Percentiles rank a stretch among this genome's conserved stretches.
These are phyloP conservation scores for Metschnikowia anglica DNA, from an alignment of 805 yeast species.

Conservation along the genomic window DNA sequence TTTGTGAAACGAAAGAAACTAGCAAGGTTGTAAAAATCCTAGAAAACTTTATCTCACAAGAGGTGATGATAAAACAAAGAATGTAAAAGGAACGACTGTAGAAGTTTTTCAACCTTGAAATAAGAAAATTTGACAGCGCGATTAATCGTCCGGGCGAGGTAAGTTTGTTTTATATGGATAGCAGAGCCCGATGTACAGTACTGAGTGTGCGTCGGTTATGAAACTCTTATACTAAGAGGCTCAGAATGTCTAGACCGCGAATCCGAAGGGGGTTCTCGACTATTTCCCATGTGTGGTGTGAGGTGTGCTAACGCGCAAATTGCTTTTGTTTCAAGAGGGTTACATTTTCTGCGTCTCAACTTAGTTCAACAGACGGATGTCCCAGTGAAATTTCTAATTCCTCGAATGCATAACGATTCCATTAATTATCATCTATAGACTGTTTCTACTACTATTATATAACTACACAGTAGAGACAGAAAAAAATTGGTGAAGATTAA, in stretches of 20 bases:
- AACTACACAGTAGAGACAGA: too few relatives aligned
- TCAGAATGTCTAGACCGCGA: conserved; percentile 12
- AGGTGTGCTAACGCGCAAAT: too few relatives aligned
- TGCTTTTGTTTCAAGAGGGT: too few relatives aligned
- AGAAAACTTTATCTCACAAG: conserved; percentile 18
- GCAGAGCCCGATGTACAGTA: conserved; percentile 1
- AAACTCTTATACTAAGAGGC: conserved; percentile 1
- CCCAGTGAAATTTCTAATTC: too few relatives aligned
- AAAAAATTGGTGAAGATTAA: too few relatives aligned
- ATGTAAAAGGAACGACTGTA: conserved; percentile 39
- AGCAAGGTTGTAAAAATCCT: conserved; percentile 24
- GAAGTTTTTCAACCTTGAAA: conserved; percentile 25
- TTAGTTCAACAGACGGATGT: too few relatives aligned
- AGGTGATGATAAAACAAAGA: conserved; percentile 9
- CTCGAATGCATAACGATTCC: too few relatives aligned
- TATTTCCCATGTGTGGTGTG: neutral
- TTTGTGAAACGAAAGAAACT: conserved; percentile 13
- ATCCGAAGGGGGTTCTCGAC: conserved; percentile 1
- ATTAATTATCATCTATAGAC: too few relatives aligned
- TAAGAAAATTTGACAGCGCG: conserved; percentile 9
- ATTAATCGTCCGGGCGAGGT: conserved; percentile 3
- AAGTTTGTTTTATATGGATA: conserved; percentile 5
- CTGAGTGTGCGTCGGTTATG: conserved; percentile 8
- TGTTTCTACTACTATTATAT: too few relatives aligned
- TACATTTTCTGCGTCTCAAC: too few relatives aligned